Percentiles rank a stretch among this genome's conserved stretches.
Conservation (phyloP, 2,329 filamentous ascomycete species). For the Fusarium sp. region DNA sequence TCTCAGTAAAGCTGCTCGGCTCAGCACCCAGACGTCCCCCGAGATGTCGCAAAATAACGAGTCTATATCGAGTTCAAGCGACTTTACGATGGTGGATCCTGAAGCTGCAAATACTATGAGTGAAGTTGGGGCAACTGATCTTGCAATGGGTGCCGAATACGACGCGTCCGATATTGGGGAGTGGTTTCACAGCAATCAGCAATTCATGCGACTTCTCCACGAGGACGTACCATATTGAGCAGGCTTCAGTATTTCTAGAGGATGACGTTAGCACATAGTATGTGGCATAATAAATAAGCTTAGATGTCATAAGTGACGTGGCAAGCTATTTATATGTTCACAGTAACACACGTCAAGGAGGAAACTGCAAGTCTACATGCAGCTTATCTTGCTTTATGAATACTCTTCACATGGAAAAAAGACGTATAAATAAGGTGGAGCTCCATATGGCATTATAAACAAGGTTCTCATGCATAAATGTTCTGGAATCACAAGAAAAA, state of each 20-base stretch:
- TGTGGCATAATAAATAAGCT: neutral
- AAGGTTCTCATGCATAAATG: constrained; percentile 6
- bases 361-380: neutral
- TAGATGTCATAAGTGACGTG: neutral
- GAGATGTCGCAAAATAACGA: neutral
- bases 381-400: neutral
- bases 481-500: constrained; percentile 3
- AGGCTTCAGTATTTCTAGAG: neutral
- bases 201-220: constrained; percentile 31
- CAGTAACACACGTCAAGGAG: neutral
- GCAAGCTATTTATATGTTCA: neutral
- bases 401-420: neutral
- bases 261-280: neutral
- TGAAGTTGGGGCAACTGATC: neutral
- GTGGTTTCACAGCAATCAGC: constrained; percentile 38
- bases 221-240: constrained; percentile 20
- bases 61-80: neutral
- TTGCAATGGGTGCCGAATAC: neutral
- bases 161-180: constrained; percentile 2
- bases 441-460: neutral
- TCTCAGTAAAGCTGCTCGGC: constrained; percentile 50
- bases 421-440: neutral
- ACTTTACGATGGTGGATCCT: neutral
- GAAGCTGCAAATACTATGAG: neutral
- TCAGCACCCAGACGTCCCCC: constrained; percentile 39